Conservation (phyloP, 495 filamentous ascomycete species). For the Daldinia caldariorum region DNA sequence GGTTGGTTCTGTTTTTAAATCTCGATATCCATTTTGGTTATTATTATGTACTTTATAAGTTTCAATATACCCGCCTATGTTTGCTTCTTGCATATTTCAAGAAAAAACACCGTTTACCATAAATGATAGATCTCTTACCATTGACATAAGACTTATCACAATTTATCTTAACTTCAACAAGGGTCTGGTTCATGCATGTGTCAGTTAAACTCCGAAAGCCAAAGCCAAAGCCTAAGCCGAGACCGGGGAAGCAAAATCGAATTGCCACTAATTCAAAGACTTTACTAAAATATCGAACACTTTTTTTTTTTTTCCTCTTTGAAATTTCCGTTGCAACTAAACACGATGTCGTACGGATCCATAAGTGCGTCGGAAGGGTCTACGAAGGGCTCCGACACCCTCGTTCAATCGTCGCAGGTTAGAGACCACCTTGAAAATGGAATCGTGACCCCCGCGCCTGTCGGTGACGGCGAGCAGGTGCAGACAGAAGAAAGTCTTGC, state of each 20-base stretch:
- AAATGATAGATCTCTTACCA: neutral
- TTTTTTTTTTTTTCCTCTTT: neutral
- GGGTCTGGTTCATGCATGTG: neutral
- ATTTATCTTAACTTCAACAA: neutral
- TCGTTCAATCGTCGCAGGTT: slow-evolving; percentile 15
- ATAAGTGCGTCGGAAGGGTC: slow-evolving; percentile 8
- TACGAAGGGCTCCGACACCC: neutral
- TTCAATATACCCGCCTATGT: slow-evolving; percentile 12
- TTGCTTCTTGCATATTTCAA: neutral
- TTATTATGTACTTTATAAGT: neutral
- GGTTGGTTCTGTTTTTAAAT: slow-evolving; percentile 40
- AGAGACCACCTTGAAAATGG: slow-evolving; percentile 10
- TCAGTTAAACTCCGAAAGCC: slow-evolving; percentile 3
- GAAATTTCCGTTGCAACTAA: neutral
- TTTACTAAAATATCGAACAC: neutral
- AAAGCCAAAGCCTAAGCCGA: slow-evolving; percentile 34
- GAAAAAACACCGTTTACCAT: too few species aligned
- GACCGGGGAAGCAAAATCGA: slow-evolving; percentile 21
- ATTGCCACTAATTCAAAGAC: neutral
- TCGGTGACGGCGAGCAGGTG: slow-evolving; percentile 13
- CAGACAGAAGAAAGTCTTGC: neutral
- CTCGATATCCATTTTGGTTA: neutral
- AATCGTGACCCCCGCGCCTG: neutral
- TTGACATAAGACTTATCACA: neutral
- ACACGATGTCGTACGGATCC: slow-evolving; percentile 34